These are phyloP conservation scores for Cenchrus purpureus DNA, from an alignment of 176 grass and related monocot species.

Conservation along the genomic window DNA sequence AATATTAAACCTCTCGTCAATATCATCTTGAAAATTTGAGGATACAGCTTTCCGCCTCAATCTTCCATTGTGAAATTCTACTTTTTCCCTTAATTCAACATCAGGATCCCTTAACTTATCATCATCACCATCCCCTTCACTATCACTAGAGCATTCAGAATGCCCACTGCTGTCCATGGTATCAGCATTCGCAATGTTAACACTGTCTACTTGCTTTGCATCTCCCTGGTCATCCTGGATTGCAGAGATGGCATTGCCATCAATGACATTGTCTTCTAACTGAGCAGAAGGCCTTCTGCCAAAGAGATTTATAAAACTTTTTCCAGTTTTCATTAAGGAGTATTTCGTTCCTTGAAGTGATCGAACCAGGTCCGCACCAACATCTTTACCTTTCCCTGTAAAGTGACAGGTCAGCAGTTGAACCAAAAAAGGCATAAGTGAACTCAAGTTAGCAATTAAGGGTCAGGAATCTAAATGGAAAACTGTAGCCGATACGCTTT, in stretches of 20 bases:
- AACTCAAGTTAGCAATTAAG: conserved; percentile 14
- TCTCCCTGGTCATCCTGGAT: conserved; percentile 40
- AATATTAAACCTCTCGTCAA: conserved; percentile 46
- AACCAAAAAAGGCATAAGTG: conserved; percentile 31
- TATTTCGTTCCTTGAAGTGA: conserved; percentile 88
- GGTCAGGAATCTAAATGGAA: not conserved
- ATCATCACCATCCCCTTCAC: conserved; percentile 50
- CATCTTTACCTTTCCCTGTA: conserved; percentile 79
- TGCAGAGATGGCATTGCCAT: conserved; percentile 29
- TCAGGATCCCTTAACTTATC: conserved; percentile 34
- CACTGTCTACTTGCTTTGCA: conserved; percentile 42
- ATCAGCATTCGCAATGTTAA: conserved; percentile 40
- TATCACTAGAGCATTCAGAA: conserved; percentile 61
- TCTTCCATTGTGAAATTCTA: conserved; percentile 68
- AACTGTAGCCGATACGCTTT: not conserved
- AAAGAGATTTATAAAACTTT: conserved; percentile 87
- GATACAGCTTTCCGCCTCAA: conserved; percentile 83
- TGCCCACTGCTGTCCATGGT: conserved; percentile 45
- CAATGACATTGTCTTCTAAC: conserved; percentile 23
- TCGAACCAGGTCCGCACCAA: conserved; percentile 75
- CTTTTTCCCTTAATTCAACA: conserved; percentile 70
- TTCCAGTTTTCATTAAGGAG: conserved; percentile 87
- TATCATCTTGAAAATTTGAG: conserved; percentile 69
- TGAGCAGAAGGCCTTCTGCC: conserved; percentile 50
- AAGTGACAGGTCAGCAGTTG: conserved; percentile 23